phyloP scores from a whole-genome alignment of 495 filamentous ascomycete species.

The Aspergillus campestris region DNA sequence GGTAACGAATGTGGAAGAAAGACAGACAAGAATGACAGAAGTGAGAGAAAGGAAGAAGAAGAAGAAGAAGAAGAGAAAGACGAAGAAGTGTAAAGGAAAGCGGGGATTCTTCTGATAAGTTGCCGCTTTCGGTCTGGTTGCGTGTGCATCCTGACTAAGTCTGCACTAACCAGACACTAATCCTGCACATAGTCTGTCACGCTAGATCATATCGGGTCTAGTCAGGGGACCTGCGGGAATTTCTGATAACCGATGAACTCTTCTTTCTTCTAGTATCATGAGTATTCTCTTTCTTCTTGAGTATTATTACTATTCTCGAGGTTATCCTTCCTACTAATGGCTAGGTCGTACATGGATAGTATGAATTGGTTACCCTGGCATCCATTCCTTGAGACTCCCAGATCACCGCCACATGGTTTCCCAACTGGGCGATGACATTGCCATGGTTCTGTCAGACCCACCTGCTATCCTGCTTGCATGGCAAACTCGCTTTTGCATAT shows the following conservation, averaged over 20 bases:
- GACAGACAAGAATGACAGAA: constrained; percentile 1
- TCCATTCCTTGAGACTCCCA: not conserved
- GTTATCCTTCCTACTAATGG: too few species aligned
- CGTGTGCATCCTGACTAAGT: not conserved
- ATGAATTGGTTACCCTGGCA: not conserved
- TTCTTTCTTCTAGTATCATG: too few species aligned
- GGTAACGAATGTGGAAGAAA: constrained; percentile 6
- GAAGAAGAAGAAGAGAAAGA: not conserved
- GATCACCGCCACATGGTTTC: too few species aligned
- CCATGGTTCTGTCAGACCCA: too few species aligned
- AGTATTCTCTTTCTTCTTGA: not conserved
- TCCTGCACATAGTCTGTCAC: too few species aligned
- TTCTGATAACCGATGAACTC: too few species aligned
- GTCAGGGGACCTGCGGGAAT: constrained; percentile 5
- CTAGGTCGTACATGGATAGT: too few species aligned
- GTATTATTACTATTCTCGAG: not conserved
- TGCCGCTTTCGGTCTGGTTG: not conserved
- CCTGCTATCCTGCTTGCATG: too few species aligned
- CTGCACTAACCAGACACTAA: not conserved
- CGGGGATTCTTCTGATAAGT: not conserved
- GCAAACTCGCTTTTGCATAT: too few species aligned
- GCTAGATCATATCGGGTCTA: constrained; percentile 4
- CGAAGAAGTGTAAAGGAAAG: constrained; percentile 1
- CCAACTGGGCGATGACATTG: too few species aligned
- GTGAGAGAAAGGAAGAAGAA: not conserved